A percentile compares a stretch with the other conserved stretches of the same genome.
Conservation (phyloP, 345 rosid species). For the Citrus glauca region DNA sequence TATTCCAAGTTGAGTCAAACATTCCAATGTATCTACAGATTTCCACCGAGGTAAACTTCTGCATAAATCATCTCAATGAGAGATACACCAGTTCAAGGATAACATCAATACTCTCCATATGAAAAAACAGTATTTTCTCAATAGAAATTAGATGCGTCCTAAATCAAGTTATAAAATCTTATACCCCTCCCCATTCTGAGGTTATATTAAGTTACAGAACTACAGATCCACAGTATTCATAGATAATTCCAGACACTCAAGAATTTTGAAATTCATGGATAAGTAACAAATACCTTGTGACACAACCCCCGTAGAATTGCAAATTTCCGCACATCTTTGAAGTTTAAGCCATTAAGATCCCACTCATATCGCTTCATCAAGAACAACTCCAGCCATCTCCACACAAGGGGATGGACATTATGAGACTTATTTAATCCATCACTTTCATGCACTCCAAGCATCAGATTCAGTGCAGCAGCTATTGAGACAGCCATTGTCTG, state of each 20-base stretch:
- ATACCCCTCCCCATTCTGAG: too few relatives aligned
- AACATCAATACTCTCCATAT: background rate
- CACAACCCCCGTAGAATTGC: slow-evolving; percentile 89
- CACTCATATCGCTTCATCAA: slow-evolving; percentile 88
- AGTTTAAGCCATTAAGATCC: slow-evolving; percentile 72
- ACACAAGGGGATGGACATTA: slow-evolving; percentile 64
- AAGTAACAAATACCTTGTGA: slow-evolving; percentile 69
- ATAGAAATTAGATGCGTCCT: background rate
- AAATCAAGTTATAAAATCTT: background rate
- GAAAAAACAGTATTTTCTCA: background rate
- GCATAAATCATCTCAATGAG: background rate
- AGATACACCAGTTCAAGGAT: background rate
- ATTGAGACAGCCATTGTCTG: slow-evolving; percentile 63
- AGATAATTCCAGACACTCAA: slow-evolving; percentile 1
- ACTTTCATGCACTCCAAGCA: slow-evolving; percentile 78
- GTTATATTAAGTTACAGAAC: background rate
- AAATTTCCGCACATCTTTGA: slow-evolving; percentile 85
- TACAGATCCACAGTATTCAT: background rate
- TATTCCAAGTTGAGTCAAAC: background rate
- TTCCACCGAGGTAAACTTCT: background rate
- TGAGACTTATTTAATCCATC: slow-evolving; percentile 38
- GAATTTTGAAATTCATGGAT: background rate
- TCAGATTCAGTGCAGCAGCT: slow-evolving; percentile 85
- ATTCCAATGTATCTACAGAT: background rate
- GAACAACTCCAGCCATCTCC: slow-evolving; percentile 90